These are phyloP conservation scores for Leccinum obscurum DNA, from an alignment of 768 basidiomycete genomes.

Conservation along the genomic window DNA sequence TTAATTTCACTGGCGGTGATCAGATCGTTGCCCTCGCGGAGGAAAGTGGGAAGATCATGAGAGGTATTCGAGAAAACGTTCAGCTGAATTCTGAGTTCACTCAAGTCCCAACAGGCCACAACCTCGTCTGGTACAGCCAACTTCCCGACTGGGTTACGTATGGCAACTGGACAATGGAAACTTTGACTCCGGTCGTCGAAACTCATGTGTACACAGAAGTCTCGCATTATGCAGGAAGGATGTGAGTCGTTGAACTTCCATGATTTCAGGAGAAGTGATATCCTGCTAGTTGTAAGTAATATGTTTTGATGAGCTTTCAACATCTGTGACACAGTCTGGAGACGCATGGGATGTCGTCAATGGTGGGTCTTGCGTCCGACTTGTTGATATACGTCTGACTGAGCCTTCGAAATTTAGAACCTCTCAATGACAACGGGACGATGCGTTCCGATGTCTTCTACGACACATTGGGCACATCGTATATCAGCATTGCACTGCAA, in stretches of 20 bases:
- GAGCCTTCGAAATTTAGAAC: constrained; percentile 7
- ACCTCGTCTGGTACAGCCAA: constrained; percentile 20
- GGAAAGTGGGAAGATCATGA: constrained; percentile 20
- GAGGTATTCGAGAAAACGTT: constrained; percentile 12
- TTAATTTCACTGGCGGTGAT: constrained; percentile 24
- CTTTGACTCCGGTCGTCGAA: constrained; percentile 17
- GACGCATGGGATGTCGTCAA: constrained; percentile 26
- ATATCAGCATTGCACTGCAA: constrained; percentile 50
- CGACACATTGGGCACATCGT: constrained; percentile 48
- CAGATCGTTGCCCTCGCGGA: constrained; percentile 21
- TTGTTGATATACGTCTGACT: neutral
- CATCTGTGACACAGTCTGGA: constrained; percentile 3
- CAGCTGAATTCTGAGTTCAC: neutral
- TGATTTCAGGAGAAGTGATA: neutral
- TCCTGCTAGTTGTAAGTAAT: constrained; percentile 14
- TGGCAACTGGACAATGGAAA: constrained; percentile 13
- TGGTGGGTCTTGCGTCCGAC: constrained; percentile 4
- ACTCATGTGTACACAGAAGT: constrained; percentile 22
- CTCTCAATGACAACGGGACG: constrained; percentile 56
- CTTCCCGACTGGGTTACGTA: constrained; percentile 19
- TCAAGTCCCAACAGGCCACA: constrained; percentile 15
- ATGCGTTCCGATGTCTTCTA: constrained; percentile 55
- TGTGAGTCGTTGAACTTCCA: constrained; percentile 6
- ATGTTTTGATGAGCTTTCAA: neutral
- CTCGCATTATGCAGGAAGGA: constrained; percentile 13